Conservation (phyloP, 179 eudicot genomes). For the Spergularia azorica region DNA sequence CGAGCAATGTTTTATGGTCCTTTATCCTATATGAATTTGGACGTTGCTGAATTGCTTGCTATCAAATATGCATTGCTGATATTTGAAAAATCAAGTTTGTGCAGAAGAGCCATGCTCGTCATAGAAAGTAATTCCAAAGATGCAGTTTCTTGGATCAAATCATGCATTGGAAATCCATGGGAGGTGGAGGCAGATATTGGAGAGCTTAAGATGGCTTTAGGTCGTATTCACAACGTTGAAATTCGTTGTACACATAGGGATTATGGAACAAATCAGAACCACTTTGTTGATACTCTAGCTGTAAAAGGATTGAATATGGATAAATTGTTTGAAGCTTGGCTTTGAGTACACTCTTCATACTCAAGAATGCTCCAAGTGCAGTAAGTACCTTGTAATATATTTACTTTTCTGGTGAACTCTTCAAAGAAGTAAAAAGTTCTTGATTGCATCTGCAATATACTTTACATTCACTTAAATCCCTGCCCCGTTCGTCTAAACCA, state of each 20-base stretch:
- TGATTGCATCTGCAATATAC: too few species aligned
- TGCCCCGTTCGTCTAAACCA: too few species aligned
- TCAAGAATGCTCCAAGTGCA: too few species aligned
- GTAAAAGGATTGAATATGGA: not conserved
- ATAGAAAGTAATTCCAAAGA: slow-evolving; percentile 9
- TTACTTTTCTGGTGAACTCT: not conserved
- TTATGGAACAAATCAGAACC: slow-evolving; percentile 1
- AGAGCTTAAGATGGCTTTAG: slow-evolving; percentile 1
- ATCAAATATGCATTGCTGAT: slow-evolving; percentile 15
- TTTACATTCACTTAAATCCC: too few species aligned
- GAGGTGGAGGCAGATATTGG: not conserved
- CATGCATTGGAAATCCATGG: slow-evolving; percentile 8
- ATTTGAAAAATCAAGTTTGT: slow-evolving; percentile 15
- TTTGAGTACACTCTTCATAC: not conserved
- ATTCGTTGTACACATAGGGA: not conserved
- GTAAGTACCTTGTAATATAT: too few species aligned
- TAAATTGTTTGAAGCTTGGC: not conserved
- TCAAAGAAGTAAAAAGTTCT: too few species aligned
- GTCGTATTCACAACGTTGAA: slow-evolving; percentile 7
- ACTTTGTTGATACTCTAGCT: not conserved
- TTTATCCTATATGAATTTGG: not conserved
- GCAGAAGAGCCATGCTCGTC: not conserved
- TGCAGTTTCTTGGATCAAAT: slow-evolving; percentile 16
- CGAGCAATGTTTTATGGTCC: not conserved
- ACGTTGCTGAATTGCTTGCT: slow-evolving; percentile 15